phyloP scores from a whole-genome alignment of 352 stramenopile genomes.

The Globisporangium canariense region DNA sequence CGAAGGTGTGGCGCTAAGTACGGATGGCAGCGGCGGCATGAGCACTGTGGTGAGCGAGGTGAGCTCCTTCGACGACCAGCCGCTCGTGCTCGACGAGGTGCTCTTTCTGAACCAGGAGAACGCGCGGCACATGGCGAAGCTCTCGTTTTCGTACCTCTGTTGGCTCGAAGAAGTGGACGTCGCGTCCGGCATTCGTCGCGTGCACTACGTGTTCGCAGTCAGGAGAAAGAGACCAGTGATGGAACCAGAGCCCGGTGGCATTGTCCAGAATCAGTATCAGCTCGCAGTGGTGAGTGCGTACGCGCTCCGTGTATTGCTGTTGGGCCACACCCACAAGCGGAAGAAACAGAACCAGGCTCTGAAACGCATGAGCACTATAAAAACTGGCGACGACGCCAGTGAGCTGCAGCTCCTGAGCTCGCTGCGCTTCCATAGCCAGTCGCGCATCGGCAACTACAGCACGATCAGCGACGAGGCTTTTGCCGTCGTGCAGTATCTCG shows the following conservation, averaged over 20 bases:
- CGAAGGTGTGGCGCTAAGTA: conserved; percentile 30
- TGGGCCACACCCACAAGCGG: conserved; percentile 18
- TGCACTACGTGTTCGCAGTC: conserved; percentile 65
- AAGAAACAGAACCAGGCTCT: neutral
- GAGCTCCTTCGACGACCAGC: conserved; percentile 41
- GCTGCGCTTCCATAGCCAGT: conserved; percentile 66
- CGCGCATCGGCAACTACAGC: conserved; percentile 72
- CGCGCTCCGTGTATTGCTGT: conserved; percentile 44
- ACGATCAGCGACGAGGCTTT: conserved; percentile 57
- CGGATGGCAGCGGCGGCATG: conserved; percentile 20
- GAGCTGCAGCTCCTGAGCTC: conserved; percentile 24
- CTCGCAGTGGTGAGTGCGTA: conserved; percentile 69
- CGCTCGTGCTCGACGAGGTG: conserved; percentile 25
- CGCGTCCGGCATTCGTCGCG: conserved; percentile 45
- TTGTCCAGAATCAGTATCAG: conserved; percentile 14
- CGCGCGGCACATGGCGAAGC: conserved; percentile 33
- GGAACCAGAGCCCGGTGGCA: conserved; percentile 15
- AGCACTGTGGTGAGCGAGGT: conserved; percentile 52
- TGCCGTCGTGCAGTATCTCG: conserved; percentile 34
- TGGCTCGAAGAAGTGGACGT: conserved; percentile 80
- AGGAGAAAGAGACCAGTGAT: conserved; percentile 19
- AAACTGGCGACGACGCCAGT: conserved; percentile 5
- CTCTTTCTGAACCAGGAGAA: conserved; percentile 42
- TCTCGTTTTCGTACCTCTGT: conserved; percentile 51
- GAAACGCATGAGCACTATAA: neutral